Conservation (phyloP, 2,329 filamentous ascomycete genomes). For the Colletotrichum neosansevieriae region DNA sequence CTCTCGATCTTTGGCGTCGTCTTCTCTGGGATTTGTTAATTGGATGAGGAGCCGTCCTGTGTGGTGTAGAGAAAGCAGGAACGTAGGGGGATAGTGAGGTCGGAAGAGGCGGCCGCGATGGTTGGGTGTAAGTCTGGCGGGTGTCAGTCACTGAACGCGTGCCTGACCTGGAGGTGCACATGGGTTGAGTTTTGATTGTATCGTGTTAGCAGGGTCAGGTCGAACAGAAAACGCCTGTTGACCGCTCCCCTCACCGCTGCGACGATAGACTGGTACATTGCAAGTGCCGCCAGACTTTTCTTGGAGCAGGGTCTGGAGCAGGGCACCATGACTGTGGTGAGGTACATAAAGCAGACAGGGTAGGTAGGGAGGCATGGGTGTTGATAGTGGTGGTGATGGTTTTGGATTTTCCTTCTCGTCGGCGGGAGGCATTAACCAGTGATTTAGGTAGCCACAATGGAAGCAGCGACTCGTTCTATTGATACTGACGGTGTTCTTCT, state of each 20-base stretch:
- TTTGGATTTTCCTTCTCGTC: not conserved
- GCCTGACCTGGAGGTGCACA: constrained; percentile 22
- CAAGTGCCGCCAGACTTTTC: constrained; percentile 11
- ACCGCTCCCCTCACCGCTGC: constrained; percentile 36
- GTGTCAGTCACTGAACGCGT: constrained; percentile 15
- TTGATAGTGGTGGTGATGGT: not conserved
- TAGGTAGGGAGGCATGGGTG: constrained; percentile 1
- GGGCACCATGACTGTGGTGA: constrained; percentile 12
- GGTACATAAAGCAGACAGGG: constrained; percentile 27
- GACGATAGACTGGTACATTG: constrained; percentile 25
- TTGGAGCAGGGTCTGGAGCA: constrained; percentile 14
- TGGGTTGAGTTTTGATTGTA: constrained; percentile 10
- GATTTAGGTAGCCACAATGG: no score
- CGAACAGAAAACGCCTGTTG: not conserved
- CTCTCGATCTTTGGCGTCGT: not conserved
- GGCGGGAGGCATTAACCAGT: no score
- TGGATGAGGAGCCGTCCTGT: not conserved
- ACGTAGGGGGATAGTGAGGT: not conserved
- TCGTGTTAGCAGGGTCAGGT: constrained; percentile 27
- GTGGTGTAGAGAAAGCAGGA: not conserved
- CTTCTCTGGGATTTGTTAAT: not conserved
- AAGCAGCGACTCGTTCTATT: no score
- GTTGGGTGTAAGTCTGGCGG: not conserved
- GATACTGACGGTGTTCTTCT: not conserved
- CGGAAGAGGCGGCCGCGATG: not conserved